These are phyloP conservation scores for Uronychia setigera DNA, from an alignment of 73 alveolate species.

Conservation along the genomic window DNA sequence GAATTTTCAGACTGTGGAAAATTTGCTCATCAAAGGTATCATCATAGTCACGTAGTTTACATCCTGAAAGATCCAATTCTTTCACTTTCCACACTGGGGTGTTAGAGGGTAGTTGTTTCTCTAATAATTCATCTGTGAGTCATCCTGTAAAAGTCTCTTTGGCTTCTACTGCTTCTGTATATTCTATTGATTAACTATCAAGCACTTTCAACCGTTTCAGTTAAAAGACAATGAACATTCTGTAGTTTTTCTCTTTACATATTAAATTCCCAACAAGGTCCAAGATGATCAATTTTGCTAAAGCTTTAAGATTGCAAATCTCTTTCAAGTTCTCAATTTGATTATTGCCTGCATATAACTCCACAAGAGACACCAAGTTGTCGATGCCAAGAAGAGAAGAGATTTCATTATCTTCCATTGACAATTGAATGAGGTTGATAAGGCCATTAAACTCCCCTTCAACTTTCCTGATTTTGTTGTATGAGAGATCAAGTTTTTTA, in stretches of 20 bases:
- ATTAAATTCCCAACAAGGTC: constrained; percentile 82
- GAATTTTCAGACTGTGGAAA: constrained; percentile 71
- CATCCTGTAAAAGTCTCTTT: constrained; percentile 84
- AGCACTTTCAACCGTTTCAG: constrained; percentile 82
- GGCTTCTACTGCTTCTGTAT: constrained; percentile 73
- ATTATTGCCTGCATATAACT: constrained; percentile 94
- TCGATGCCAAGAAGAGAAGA: constrained; percentile 80
- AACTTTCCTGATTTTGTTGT: constrained; percentile 83
- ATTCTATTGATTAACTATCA: constrained; percentile 82
- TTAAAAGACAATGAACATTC: constrained; percentile 74
- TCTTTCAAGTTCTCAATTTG: constrained; percentile 75
- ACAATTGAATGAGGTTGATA: constrained; percentile 83
- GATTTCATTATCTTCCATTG: constrained; percentile 93
- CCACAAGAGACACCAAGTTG: constrained; percentile 81
- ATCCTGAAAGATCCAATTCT: constrained; percentile 70
- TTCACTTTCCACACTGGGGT: constrained; percentile 55
- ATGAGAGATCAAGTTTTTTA: constrained; percentile 80
- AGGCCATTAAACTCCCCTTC: constrained; percentile 79
- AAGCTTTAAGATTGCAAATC: constrained; percentile 58
- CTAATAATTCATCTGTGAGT: constrained; percentile 84
- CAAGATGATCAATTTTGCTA: constrained; percentile 74
- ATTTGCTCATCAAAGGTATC: constrained; percentile 73
- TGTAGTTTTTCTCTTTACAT: constrained; percentile 70
- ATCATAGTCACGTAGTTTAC: constrained; percentile 82
- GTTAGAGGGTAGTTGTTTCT: constrained; percentile 60